Evolutionary conservation across 1,284 basidiomycete genomes (phyloP), one percentile per base, ranked within the genome.

Genomic region (Leccinum subrobustum): DNA sequence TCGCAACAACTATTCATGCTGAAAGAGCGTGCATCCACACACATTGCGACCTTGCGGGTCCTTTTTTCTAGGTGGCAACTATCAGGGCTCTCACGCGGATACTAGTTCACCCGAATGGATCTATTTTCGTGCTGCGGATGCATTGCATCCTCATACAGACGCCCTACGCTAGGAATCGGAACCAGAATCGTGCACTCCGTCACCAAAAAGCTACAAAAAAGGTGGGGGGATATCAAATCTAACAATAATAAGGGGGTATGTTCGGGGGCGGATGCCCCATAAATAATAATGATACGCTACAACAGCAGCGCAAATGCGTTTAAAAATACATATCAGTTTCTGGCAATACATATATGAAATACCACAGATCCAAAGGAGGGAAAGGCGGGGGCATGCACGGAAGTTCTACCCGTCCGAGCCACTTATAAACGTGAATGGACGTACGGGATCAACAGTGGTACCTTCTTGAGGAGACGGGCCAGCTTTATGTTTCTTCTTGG

Each of bases 401-500:
- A 57, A 60, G 39, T 33, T 58, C 57, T 74, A 74, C 60, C 64
- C 66, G 20, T 66, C 67, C 48, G 69, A 67, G 27, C 72, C 62
- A 42, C 68, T 67, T 59, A 69, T 63, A 59, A 76, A 70, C n/a
- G 65, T 75, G 66, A 77, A 73, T 27, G 75, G 77, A 54, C 68
- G 73, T 47, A 70, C 65, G n/a, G 77, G 68, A 54, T 76, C 72
- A 9, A 65, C 60, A 57, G 63, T 51, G 16, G 62, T 31, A 37
- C 57, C 61, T 6, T 66, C 74, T 60, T 72, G 74, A 18, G 63
- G 60, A 12, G 66, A 63, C 52, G 62, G 63, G 25, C 68, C 70
- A 35, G 67, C 62, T 63, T 75, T 77, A 55, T 77, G 73, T 64
- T 80, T 80, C 68, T 76, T 79, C 68, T 78, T 78, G 60, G 77